A percentile compares a stretch with the other conserved stretches of the same genome.
Evolutionary conservation across 768 basidiomycete genomes (phyloP).

Genomic region (Tulasnella sp.): DNA sequence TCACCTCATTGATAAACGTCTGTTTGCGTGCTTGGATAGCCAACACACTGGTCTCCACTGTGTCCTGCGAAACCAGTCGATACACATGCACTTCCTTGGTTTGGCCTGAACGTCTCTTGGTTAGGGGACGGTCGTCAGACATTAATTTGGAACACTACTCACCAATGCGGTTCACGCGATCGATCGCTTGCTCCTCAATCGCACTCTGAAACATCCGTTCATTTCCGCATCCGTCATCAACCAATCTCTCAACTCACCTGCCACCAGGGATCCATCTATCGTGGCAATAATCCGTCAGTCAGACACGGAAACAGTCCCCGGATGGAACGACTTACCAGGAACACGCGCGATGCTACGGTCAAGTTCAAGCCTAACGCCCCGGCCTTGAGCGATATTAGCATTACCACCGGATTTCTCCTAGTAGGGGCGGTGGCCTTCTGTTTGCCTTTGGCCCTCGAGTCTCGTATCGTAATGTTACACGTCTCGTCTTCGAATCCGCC

Average conservation of each 20-base stretch:
- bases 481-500: conserved; percentile 10
- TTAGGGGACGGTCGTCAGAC: neutral
- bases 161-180: conserved; percentile 42
- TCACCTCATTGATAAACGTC: conserved; percentile 58
- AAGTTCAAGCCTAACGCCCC: conserved; percentile 80
- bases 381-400: conserved; percentile 78
- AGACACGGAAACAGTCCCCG: no score
- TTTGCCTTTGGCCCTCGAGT: conserved; percentile 20
- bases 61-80: conserved; percentile 80
- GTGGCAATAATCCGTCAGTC: no score
- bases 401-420: conserved; percentile 44
- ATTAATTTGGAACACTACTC: neutral
- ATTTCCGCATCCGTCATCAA: no score
- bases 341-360: conserved; percentile 74
- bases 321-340: conserved; percentile 23
- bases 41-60: conserved; percentile 76
- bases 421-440: conserved; percentile 3
- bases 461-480: neutral
- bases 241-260: conserved; percentile 4
- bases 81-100: conserved; percentile 74
- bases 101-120: conserved; percentile 43
- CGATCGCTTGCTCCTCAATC: conserved; percentile 18
- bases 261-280: conserved; percentile 21
- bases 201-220: conserved; percentile 12
- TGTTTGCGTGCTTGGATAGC: conserved; percentile 85